These are phyloP conservation scores for Corymbia calophylla DNA, from an alignment of 441 rosid species.

Conservation along the genomic window DNA sequence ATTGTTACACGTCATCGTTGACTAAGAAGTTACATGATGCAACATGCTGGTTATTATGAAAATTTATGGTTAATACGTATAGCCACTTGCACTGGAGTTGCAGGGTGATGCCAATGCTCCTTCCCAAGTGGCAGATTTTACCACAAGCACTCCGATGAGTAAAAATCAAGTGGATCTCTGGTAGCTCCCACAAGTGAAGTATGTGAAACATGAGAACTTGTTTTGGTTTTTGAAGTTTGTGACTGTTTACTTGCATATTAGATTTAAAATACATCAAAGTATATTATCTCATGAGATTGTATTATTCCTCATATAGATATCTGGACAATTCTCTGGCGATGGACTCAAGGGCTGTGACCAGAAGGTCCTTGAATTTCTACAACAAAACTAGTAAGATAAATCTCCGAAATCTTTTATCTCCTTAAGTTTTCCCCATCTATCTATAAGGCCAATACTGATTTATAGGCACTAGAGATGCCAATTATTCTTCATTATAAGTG, in stretches of 20 bases:
- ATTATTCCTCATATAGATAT: constrained; percentile 13
- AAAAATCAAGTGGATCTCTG: constrained; percentile 26
- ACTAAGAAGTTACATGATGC: background rate
- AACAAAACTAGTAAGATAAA: constrained; percentile 66
- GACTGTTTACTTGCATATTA: background rate
- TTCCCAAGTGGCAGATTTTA: constrained; percentile 25
- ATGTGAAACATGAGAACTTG: background rate
- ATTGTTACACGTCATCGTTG: background rate
- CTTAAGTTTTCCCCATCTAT: background rate
- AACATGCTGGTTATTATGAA: background rate
- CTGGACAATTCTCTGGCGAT: constrained; percentile 38
- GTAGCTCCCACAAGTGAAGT: constrained; percentile 42
- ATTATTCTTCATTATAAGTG: background rate
- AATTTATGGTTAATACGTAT: background rate
- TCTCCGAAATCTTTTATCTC: background rate
- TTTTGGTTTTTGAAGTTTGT: background rate
- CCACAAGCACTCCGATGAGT: constrained; percentile 23
- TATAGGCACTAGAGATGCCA: background rate
- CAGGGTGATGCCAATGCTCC: constrained; percentile 30
- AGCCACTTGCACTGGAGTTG: constrained; percentile 9
- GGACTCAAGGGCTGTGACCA: constrained; percentile 75
- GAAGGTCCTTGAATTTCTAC: constrained; percentile 68
- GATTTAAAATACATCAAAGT: background rate
- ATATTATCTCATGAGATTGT: background rate
- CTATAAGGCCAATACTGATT: background rate